Evolutionary conservation across 805 yeast species (phyloP).

Genomic region (Wickerhamomyces hampshirensis): DNA sequence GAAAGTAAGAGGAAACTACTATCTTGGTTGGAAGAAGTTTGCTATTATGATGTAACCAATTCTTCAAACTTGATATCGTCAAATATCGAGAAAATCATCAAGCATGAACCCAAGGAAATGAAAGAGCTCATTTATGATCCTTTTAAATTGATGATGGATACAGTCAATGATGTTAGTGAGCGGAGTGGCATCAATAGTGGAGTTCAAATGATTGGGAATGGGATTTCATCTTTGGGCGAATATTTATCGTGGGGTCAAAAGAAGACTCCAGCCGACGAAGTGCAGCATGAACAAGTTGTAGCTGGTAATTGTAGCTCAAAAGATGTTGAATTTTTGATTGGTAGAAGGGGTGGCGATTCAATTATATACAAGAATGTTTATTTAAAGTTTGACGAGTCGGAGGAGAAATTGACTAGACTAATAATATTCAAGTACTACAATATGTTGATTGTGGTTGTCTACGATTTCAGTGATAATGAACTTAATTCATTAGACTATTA

Average conservation of each 20-base stretch:
- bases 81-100: constrained; percentile 20
- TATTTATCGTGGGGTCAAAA: constrained; percentile 12
- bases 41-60: constrained; percentile 11
- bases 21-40: constrained; percentile 17
- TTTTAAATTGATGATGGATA: constrained; percentile 19
- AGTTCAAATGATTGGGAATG: constrained; percentile 12
- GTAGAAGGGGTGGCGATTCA: constrained; percentile 12
- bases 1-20: constrained; percentile 13
- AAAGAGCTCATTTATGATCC: constrained; percentile 21
- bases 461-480: constrained; percentile 15
- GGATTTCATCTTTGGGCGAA: constrained; percentile 6
- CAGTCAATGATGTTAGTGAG: constrained; percentile 21
- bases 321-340: constrained; percentile 13
- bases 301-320: neutral
- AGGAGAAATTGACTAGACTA: constrained; percentile 14
- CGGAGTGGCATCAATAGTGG: constrained; percentile 21
- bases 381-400: constrained; percentile 9
- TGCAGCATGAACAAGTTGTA: neutral
- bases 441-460: constrained; percentile 10
- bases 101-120: constrained; percentile 17
- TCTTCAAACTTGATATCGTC: constrained; percentile 11
- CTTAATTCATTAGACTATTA: constrained; percentile 16
- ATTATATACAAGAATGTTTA: constrained; percentile 20
- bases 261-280: neutral
- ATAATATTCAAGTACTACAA: constrained; percentile 13